A percentile compares a stretch with the other conserved stretches of the same genome.
phyloP scores from a whole-genome alignment of 352 stramenopile species.

The Pythium angustatum region DNA sequence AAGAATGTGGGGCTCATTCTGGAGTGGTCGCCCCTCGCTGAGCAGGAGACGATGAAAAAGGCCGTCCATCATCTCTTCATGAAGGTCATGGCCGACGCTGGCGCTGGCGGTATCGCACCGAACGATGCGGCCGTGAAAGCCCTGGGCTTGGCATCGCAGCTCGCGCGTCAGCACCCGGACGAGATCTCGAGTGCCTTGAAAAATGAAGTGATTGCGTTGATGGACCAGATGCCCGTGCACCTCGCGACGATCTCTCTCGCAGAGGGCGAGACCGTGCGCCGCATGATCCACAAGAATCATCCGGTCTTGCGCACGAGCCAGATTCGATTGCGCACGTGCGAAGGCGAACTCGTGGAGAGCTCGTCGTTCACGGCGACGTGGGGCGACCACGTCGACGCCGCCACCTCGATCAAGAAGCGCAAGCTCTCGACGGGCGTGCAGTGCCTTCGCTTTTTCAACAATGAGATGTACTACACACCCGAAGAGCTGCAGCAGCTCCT shows the following conservation, averaged over 20 bases:
- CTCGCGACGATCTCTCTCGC: slow-evolving; percentile 96
- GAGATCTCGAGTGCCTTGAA: slow-evolving; percentile 39
- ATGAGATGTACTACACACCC: slow-evolving; percentile 97
- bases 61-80: slow-evolving; percentile 68
- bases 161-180: slow-evolving; percentile 25
- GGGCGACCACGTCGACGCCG: slow-evolving; percentile 18
- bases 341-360: slow-evolving; percentile 80
- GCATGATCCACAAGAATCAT: slow-evolving; percentile 94
- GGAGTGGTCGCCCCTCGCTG: slow-evolving; percentile 78
- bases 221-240: slow-evolving; percentile 65
- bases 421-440: slow-evolving; percentile 59
- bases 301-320: slow-evolving; percentile 68
- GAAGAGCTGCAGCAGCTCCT: slow-evolving; percentile 93
- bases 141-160: slow-evolving; percentile 29
- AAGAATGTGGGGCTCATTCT: slow-evolving; percentile 90
- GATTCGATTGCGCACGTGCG: slow-evolving; percentile 74
- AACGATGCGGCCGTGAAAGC: slow-evolving; percentile 79
- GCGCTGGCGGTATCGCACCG: slow-evolving; percentile 34
- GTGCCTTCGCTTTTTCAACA: slow-evolving; percentile 98
- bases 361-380: slow-evolving; percentile 72
- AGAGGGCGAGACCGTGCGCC: slow-evolving; percentile 96
- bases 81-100: slow-evolving; percentile 37
- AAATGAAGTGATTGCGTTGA: slow-evolving; percentile 38
- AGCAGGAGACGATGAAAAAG: slow-evolving; percentile 77
- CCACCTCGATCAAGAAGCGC: slow-evolving; percentile 18